phyloP scores from a whole-genome alignment of 179 eudicot genomes.

The Silene coronaria region DNA sequence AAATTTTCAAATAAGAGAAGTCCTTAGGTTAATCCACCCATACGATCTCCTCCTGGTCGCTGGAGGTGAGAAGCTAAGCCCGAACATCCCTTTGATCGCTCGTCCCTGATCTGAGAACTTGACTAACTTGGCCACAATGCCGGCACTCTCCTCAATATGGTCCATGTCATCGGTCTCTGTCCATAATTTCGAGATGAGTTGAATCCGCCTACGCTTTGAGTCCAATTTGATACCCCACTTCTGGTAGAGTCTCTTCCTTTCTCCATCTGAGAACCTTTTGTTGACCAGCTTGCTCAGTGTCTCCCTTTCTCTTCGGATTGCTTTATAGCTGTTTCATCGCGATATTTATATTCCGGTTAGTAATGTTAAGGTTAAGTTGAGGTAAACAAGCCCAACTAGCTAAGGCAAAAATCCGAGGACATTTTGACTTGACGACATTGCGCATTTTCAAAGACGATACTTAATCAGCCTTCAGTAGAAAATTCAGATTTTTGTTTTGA shows the following conservation, averaged over 20 bases:
- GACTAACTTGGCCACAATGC: constrained; percentile 56
- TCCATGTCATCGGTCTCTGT: constrained; percentile 50
- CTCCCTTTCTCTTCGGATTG: constrained; percentile 57
- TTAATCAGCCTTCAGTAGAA: no score
- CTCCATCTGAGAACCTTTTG: constrained; percentile 47
- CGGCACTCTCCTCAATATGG: constrained; percentile 61
- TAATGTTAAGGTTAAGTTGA: background rate
- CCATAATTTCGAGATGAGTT: constrained; percentile 53
- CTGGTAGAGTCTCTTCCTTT: constrained; percentile 51
- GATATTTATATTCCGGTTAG: constrained; percentile 15
- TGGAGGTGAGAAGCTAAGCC: constrained; percentile 63
- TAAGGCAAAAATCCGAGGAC: background rate
- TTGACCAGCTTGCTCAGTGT: constrained; percentile 51
- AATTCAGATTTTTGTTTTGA: no score
- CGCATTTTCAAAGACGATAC: background rate
- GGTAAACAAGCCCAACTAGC: background rate
- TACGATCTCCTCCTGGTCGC: constrained; percentile 39
- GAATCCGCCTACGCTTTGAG: constrained; percentile 63
- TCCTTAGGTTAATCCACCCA: constrained; percentile 42
- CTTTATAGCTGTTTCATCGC: constrained; percentile 48
- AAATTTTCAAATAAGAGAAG: constrained; percentile 31
- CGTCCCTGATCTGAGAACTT: constrained; percentile 50
- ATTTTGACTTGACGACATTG: background rate
- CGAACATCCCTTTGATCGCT: constrained; percentile 65
- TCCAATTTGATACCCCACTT: constrained; percentile 58